Percentiles rank a stretch among this genome's conserved stretches.
phyloP scores from a whole-genome alignment of 2,329 filamentous ascomycete genomes.

The Seiridium cupressi region DNA sequence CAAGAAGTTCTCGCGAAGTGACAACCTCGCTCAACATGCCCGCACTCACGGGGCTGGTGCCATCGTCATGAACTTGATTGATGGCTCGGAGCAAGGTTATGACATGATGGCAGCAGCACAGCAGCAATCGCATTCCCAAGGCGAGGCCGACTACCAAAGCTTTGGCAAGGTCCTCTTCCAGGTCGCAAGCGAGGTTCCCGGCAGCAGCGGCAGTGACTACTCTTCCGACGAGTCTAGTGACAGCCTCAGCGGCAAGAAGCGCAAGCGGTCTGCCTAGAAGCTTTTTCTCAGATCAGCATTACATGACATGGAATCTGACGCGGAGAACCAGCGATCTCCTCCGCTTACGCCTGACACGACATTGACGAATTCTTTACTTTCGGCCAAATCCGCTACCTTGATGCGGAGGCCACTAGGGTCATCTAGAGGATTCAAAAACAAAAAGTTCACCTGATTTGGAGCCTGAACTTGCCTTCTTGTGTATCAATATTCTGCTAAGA shows the following conservation, averaged over 20 bases:
- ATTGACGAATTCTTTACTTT: slow-evolving; percentile 36
- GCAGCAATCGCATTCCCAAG: slow-evolving; percentile 14
- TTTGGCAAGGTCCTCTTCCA: slow-evolving; percentile 81
- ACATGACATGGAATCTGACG: slow-evolving; percentile 20
- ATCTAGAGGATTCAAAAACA: slow-evolving; percentile 28
- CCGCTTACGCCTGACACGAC: slow-evolving; percentile 35
- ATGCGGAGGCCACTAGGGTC: slow-evolving; percentile 30
- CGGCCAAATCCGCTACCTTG: slow-evolving; percentile 26
- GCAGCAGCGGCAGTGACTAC: slow-evolving; percentile 61
- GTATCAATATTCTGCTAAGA: slow-evolving; percentile 39
- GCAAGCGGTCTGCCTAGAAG: slow-evolving; percentile 66
- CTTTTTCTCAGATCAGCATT: slow-evolving; percentile 4
- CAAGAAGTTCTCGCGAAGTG: slow-evolving; percentile 98
- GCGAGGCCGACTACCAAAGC: slow-evolving; percentile 58
- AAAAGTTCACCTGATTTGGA: slow-evolving; percentile 36
- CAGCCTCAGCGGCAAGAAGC: slow-evolving; percentile 65
- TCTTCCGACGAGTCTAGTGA: slow-evolving; percentile 52
- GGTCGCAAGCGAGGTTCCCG: slow-evolving; percentile 70
- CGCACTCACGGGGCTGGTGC: slow-evolving; percentile 89
- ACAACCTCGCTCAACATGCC: slow-evolving; percentile 95
- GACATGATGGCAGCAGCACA: slow-evolving; percentile 33
- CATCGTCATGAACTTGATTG: slow-evolving; percentile 86
- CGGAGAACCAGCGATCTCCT: slow-evolving; percentile 27
- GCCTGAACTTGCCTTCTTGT: slow-evolving; percentile 39
- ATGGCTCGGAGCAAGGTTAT: slow-evolving; percentile 58